Conservation (phyloP, 2,329 filamentous ascomycete species). For the Aspergillus costaricaensis region DNA sequence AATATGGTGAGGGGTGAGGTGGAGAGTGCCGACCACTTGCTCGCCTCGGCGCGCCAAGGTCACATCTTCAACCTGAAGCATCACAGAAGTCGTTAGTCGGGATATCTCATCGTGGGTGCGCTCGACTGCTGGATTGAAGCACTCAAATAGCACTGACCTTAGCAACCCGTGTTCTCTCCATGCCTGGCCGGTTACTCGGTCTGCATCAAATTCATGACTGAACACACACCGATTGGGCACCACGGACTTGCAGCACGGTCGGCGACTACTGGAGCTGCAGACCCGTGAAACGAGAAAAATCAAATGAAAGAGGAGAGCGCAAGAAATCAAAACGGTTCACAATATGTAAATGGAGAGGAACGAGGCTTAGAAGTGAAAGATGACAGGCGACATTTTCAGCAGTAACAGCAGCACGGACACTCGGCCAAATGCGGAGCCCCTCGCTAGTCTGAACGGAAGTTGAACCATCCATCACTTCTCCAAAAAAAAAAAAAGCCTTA, state of each 20-base stretch:
- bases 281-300: background rate
- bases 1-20: constrained; percentile 64
- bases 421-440: constrained; percentile 29
- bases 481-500: too few relatives aligned
- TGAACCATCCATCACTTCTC: background rate
- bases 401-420: constrained; percentile 15
- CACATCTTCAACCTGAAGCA: constrained; percentile 55
- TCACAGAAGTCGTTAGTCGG: constrained; percentile 8
- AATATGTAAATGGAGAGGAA: background rate
- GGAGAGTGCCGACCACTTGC: constrained; percentile 60
- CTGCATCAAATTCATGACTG: constrained; percentile 37
- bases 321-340: background rate
- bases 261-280: background rate
- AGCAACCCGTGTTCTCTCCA: constrained; percentile 49
- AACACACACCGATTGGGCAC: constrained; percentile 1
- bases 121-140: background rate
- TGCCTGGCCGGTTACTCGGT: constrained; percentile 37
- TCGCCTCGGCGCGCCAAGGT: constrained; percentile 59
- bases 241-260: constrained; percentile 10
- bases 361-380: background rate
- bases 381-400: constrained; percentile 13
- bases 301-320: background rate
- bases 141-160: constrained; percentile 34
- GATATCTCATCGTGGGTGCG: background rate
- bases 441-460: constrained; percentile 13